These are phyloP conservation scores for Sophora flavescens DNA, from an alignment of 306 rosid species.

Conservation along the genomic window DNA sequence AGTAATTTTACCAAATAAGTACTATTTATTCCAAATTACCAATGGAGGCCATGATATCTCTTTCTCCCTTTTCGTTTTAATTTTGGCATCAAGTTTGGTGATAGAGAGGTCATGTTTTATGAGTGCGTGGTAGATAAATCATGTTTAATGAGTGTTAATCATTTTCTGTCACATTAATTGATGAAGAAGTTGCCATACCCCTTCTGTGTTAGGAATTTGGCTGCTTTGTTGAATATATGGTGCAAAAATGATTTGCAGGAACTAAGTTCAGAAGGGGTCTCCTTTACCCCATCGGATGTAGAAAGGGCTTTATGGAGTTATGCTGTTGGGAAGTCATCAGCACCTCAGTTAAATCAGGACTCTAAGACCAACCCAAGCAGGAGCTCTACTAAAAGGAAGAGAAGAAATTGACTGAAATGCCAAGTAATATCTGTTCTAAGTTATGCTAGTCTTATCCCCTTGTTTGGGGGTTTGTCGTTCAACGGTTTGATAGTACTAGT, in stretches of 20 bases:
- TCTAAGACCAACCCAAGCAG: constrained; percentile 49
- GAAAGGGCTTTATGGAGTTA: constrained; percentile 92
- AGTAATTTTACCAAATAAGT: neutral
- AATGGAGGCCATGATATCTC: neutral
- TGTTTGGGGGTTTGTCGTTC: neutral
- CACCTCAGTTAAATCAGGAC: constrained; percentile 50
- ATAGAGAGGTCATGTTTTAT: constrained; percentile 18
- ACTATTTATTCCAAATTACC: neutral
- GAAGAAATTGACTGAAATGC: constrained; percentile 59
- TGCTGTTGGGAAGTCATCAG: constrained; percentile 56
- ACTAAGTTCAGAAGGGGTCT: constrained; percentile 62
- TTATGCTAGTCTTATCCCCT: neutral
- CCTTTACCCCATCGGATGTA: constrained; percentile 83
- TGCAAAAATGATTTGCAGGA: constrained; percentile 64
- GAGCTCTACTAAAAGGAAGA: constrained; percentile 71
- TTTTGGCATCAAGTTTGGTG: constrained; percentile 28
- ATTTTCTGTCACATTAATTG: neutral
- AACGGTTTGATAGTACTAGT: neutral
- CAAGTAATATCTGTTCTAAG: constrained; percentile 15
- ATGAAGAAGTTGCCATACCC: constrained; percentile 15
- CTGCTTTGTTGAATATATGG: constrained; percentile 21
- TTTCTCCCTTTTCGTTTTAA: constrained; percentile 30
- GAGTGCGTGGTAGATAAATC: neutral
- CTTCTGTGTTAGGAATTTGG: neutral
- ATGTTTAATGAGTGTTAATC: neutral